These are phyloP conservation scores for Globisporangium okanoganense DNA, from an alignment of 352 stramenopile genomes.

Conservation along the genomic window DNA sequence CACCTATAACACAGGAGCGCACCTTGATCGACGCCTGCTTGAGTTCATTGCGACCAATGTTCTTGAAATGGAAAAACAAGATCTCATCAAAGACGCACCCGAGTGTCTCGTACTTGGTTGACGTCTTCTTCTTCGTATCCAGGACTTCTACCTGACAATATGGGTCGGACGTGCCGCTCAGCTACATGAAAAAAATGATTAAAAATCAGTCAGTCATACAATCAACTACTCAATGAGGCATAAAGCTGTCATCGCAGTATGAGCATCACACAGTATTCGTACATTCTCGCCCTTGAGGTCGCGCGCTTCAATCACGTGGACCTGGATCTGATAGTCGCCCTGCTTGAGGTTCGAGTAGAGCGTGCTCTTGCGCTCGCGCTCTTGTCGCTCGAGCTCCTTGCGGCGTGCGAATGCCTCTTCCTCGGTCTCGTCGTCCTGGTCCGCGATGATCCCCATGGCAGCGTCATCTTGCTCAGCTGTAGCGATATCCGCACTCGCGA, in stretches of 20 bases:
- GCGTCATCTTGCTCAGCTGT: slow-evolving; percentile 18
- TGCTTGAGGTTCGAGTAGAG: slow-evolving; percentile 55
- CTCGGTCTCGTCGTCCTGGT: slow-evolving; percentile 79
- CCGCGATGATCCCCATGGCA: slow-evolving; percentile 30
- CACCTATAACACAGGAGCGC: not conserved
- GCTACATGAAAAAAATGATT: slow-evolving; percentile 22
- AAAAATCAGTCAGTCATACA: not conserved
- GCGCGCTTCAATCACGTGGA: slow-evolving; percentile 84
- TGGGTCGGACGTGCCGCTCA: slow-evolving; percentile 86
- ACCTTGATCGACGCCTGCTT: slow-evolving; percentile 69
- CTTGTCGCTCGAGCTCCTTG: slow-evolving; percentile 45
- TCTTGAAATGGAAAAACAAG: slow-evolving; percentile 87
- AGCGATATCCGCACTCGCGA: slow-evolving; percentile 17
- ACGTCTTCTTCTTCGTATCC: slow-evolving; percentile 65
- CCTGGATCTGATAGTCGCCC: slow-evolving; percentile 81
- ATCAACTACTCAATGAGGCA: not conserved
- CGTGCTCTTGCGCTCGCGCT: slow-evolving; percentile 40
- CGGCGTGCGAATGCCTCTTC: slow-evolving; percentile 40
- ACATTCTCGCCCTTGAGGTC: slow-evolving; percentile 89
- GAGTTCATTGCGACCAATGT: slow-evolving; percentile 73
- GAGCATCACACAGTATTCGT: slow-evolving; percentile 10
- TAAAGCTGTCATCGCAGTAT: too few species aligned
- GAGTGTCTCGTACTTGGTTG: slow-evolving; percentile 76
- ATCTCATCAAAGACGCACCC: slow-evolving; percentile 90
- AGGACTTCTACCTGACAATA: slow-evolving; percentile 84